Evolutionary conservation across 2,329 filamentous ascomycete genomes (phyloP), one percentile per base, ranked within the genome.

Genomic region (Phialophora expanda): DNA sequence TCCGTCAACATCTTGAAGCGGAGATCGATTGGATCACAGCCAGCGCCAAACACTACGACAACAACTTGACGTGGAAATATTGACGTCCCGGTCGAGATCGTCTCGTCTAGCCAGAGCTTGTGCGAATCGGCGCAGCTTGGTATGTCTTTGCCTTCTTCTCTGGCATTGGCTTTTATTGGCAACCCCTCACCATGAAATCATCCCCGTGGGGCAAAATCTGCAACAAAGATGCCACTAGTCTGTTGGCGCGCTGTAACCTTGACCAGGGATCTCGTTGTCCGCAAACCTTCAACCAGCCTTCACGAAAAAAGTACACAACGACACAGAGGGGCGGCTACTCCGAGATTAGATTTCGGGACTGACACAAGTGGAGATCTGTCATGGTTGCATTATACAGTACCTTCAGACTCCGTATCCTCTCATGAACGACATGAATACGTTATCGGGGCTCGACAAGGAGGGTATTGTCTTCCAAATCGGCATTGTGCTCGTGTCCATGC

Each of bases 291-390:
- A 30, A 30, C 53, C 28, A 55, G 53, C 53, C 28, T 55, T 30
- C 24, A 55, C 53, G 53, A 20, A 28, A 14, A 54, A 28, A n/a
- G 58, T 54, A 32, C 48, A 48, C 44, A 48, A 2, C 24, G 24
- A 24, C 24, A 24, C 24, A 2, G n/a, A 22, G 4, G 5, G 41
- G 58, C 48, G 58, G 58, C 32, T 50, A 22, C 22, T 44, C 58
- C 58, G 58, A 61, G 58, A 61, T 61, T 61, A 54, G 58, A 61
- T 61, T 61, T 61, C 58, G 58, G 58, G 30, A 61, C 58, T 34
- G 48, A 30, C 46, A 7, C 24, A 41, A 61, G 46, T 46, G 58
- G 58, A 20, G 58, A 41, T 6, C 53, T 56, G 28, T 32, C 28
- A 51, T 51, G 20, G 53, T 56, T 56, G 32, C 53, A 56, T 56